phyloP scores from a whole-genome alignment of 2,329 filamentous ascomycete genomes.

The Beauveria sp. region DNA sequence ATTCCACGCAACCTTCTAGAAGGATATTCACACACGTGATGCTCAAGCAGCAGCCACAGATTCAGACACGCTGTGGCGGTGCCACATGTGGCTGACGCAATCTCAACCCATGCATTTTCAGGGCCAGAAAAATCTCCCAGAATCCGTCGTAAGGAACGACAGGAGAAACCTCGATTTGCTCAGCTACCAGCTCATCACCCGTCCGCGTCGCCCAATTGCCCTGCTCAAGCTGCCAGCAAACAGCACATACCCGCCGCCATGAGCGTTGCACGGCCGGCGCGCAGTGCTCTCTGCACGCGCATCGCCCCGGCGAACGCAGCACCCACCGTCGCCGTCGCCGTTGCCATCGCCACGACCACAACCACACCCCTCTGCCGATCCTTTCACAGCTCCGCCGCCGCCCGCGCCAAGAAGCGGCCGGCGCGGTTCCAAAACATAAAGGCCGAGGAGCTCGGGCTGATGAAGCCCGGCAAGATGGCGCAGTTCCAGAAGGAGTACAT shows the following conservation, averaged over 20 bases:
- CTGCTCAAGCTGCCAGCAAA: not conserved
- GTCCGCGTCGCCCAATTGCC: not conserved
- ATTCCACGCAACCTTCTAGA: not conserved
- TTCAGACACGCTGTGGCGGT: not conserved
- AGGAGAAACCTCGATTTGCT: conserved; percentile 1
- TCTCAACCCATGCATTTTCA: not conserved
- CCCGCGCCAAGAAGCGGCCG: conserved; percentile 34
- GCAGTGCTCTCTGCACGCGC: conserved; percentile 45
- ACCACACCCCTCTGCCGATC: conserved; percentile 26
- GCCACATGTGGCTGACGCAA: not conserved
- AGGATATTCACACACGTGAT: not conserved
- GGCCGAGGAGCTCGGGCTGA: conserved; percentile 44
- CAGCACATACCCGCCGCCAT: conserved; percentile 29
- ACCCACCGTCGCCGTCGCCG: conserved; percentile 14
- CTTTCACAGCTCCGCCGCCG: conserved; percentile 45
- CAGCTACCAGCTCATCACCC: not conserved
- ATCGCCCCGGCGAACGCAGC: conserved; percentile 27
- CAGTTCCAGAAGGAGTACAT: conserved; percentile 42
- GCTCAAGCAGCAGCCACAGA: not conserved
- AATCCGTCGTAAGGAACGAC: not conserved
- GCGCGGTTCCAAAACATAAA: conserved; percentile 46
- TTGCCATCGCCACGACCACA: conserved; percentile 1
- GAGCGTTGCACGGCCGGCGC: conserved; percentile 48
- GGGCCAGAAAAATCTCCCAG: conserved; percentile 11
- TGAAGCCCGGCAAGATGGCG: conserved; percentile 31